Evolutionary conservation across 2,329 filamentous ascomycete genomes (phyloP), one percentile per base, ranked within the genome.

Genomic region (Fusarium citri): DNA sequence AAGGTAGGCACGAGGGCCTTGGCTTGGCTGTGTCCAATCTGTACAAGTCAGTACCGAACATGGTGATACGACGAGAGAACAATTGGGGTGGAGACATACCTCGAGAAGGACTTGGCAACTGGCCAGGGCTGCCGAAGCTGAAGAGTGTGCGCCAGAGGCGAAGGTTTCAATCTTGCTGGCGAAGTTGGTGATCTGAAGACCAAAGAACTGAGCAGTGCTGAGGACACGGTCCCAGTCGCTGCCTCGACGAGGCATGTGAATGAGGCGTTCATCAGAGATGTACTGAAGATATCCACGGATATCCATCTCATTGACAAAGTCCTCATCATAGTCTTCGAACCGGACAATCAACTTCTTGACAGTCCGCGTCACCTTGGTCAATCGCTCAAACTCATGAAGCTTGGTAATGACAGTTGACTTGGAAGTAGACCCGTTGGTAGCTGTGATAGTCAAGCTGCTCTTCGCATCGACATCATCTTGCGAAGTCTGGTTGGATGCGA

Each of bases 141-240:
- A 70, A 1, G 59, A 58, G 11, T 58, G 62, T 6, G 61, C 70
- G 8, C 73, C 74, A 7, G 66, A 53, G 2, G 67, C 64, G 22
- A 77, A 76, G 1, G 47, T n/a, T 10, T 77, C 76, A 3, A 82
- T 74, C 22, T 76, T 76, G 25, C 69, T 68, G 9, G 78, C 79
- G 20, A 82, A 81, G 6, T 76, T 72, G 60, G 76, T 79, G 18
- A 83, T 72, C 62, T 82, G 80, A 8, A 81, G 74, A 5, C 80
- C 80, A 45, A 82, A 82, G 74, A 80, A 82, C 60, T 82, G 79
- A 5, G 81, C 81, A 18, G 78, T 77, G 41, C 78, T 79, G 30
- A 83, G 71, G 2, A 82, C 80, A 2, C 78, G 77, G 57, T 83
- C 81, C 80, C 80, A 82, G 48, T 79, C 76, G 54, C 80, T 82